Conservation (phyloP, 257 asterid species). For the Nyctanthes arbortristis region DNA sequence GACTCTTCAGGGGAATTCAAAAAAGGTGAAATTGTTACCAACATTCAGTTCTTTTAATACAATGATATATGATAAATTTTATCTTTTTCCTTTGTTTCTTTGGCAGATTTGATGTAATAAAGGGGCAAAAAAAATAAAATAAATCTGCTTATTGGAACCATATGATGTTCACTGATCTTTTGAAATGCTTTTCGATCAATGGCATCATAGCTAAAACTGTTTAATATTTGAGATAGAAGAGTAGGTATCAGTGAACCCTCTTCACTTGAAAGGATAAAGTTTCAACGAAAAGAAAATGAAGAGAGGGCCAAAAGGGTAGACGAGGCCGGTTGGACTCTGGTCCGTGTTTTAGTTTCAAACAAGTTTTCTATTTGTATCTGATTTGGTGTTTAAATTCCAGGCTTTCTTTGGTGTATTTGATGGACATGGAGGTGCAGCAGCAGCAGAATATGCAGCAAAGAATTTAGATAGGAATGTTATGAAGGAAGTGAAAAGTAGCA, state of each 20-base stretch:
- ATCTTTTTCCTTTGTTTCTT: constrained; percentile 1
- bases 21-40: constrained; percentile 46
- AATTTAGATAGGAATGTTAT: constrained; percentile 49
- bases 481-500: constrained; percentile 37
- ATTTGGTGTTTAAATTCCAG: constrained; percentile 35
- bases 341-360: background rate
- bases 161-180: background rate
- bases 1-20: constrained; percentile 46
- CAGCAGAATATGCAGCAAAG: constrained; percentile 67
- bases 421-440: constrained; percentile 79
- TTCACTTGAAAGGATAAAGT: background rate
- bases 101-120: background rate
- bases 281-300: background rate
- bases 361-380: background rate
- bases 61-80: background rate
- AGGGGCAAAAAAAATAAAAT: too few species aligned
- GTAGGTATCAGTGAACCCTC: background rate
- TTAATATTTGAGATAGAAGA: background rate
- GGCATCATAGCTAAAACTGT: background rate
- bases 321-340: too few species aligned
- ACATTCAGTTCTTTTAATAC: background rate
- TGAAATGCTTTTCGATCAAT: constrained; percentile 10
- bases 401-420: constrained; percentile 81
- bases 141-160: background rate
- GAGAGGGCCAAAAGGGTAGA: background rate